phyloP scores from a whole-genome alignment of 2,329 filamentous ascomycete genomes.

The Cucurbitaria berberidis region DNA sequence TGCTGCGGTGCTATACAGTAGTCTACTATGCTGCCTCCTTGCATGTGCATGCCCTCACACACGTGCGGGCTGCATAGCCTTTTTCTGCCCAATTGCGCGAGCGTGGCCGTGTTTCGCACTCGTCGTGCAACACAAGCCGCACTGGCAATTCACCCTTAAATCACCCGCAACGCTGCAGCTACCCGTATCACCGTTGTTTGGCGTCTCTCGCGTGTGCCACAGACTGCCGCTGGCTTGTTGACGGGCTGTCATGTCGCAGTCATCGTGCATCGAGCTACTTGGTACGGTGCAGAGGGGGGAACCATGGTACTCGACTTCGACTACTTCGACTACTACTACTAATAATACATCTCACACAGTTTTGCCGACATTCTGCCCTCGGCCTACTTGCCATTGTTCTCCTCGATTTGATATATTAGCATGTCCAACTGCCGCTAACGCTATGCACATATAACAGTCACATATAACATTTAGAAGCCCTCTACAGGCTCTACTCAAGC shows the following conservation, averaged over 20 bases:
- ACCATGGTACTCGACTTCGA: slow-evolving; percentile 3
- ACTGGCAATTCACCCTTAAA: slow-evolving; percentile 6
- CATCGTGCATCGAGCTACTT: neutral
- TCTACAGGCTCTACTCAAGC: slow-evolving; percentile 1
- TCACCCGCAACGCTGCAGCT: slow-evolving; percentile 4
- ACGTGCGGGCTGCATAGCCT: neutral
- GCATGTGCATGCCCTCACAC: neutral
- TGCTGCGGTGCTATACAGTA: too few relatives aligned
- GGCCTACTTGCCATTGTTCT: slow-evolving; percentile 5
- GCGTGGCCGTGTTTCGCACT: slow-evolving; percentile 3
- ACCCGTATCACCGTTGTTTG: slow-evolving; percentile 9
- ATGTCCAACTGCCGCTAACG: slow-evolving; percentile 12
- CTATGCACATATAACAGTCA: slow-evolving; percentile 11
- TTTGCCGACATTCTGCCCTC: slow-evolving; percentile 4
- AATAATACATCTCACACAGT: too few relatives aligned
- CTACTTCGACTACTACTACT: too few relatives aligned
- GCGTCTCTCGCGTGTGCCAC: slow-evolving; percentile 9
- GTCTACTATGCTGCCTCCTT: neutral
- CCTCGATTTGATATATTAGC: slow-evolving; percentile 1
- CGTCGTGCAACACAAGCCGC: neutral
- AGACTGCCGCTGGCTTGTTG: neutral
- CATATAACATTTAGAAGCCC: slow-evolving; percentile 2
- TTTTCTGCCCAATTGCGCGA: neutral
- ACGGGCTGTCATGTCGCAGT: too few relatives aligned
- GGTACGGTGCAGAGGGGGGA: neutral